Conservation (phyloP, 495 filamentous ascomycete genomes). For the Penicillium lividum region DNA sequence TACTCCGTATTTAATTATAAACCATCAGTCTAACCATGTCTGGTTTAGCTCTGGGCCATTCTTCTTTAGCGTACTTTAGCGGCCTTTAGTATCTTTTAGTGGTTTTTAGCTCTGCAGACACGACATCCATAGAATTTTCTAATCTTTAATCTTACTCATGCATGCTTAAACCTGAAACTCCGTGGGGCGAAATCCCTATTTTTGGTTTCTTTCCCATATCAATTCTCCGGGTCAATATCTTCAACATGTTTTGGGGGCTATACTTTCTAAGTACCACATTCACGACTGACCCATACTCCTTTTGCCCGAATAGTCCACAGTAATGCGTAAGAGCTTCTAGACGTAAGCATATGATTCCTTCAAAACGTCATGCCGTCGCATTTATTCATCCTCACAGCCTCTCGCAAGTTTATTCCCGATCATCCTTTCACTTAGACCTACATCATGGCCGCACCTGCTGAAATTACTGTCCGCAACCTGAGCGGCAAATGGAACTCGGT, state of each 20-base stretch:
- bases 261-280: neutral
- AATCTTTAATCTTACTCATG: neutral
- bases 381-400: neutral
- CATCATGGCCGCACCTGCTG: neutral
- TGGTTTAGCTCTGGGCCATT: neutral
- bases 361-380: neutral
- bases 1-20: neutral
- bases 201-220: neutral
- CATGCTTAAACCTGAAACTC: neutral
- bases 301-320: neutral
- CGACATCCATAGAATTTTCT: neutral
- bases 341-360: neutral
- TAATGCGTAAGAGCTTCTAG: neutral
- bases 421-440: neutral
- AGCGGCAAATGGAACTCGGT: neutral
- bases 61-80: neutral
- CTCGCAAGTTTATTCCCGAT: neutral
- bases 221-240: neutral
- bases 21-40: neutral
- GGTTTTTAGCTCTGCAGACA: neutral
- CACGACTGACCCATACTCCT: neutral
- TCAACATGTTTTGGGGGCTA: neutral
- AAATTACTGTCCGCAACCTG: neutral
- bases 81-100: too few species aligned
- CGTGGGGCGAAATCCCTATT: neutral